A percentile compares a stretch with the other conserved stretches of the same genome.
Evolutionary conservation across 1,139 yeast species (phyloP).

Genomic region (Candida sojae): DNA sequence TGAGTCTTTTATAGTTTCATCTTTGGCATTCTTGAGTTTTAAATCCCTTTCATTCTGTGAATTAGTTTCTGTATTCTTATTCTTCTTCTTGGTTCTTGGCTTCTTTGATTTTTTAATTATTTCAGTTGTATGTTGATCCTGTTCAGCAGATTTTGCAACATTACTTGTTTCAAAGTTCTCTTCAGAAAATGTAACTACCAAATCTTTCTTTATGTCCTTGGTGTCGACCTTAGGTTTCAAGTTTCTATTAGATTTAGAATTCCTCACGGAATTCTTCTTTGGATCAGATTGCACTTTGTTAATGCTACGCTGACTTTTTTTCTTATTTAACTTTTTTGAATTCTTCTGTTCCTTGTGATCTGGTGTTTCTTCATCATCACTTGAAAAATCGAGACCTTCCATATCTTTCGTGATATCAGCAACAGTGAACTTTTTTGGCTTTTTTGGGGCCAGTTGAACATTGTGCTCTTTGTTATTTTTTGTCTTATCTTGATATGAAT

Average conservation of each 20-base stretch:
- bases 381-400: conserved; percentile 23
- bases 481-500: conserved; percentile 3
- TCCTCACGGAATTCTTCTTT: neutral
- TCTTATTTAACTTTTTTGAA: conserved; percentile 3
- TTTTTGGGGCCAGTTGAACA: neutral
- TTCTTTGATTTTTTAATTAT: neutral
- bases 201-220: neutral
- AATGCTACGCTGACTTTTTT: neutral
- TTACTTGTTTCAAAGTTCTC: too few relatives aligned
- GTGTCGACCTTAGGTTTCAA: neutral
- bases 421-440: conserved; percentile 13
- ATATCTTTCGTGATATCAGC: conserved; percentile 28
- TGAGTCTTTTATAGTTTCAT: too few relatives aligned
- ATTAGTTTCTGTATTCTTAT: neutral
- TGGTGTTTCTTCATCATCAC: conserved; percentile 20
- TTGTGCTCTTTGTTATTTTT: conserved; percentile 1
- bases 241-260: neutral
- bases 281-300: neutral
- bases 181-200: too few relatives aligned
- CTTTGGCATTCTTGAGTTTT: neutral
- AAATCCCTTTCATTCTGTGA: neutral
- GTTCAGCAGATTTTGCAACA: neutral
- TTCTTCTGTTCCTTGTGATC: neutral
- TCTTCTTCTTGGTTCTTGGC: conserved; percentile 1
- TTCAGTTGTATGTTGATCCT: conserved; percentile 2